Evolutionary conservation across 768 basidiomycete genomes (phyloP), one percentile per base, ranked within the genome.

Genomic region (Lyophyllum atratum): DNA sequence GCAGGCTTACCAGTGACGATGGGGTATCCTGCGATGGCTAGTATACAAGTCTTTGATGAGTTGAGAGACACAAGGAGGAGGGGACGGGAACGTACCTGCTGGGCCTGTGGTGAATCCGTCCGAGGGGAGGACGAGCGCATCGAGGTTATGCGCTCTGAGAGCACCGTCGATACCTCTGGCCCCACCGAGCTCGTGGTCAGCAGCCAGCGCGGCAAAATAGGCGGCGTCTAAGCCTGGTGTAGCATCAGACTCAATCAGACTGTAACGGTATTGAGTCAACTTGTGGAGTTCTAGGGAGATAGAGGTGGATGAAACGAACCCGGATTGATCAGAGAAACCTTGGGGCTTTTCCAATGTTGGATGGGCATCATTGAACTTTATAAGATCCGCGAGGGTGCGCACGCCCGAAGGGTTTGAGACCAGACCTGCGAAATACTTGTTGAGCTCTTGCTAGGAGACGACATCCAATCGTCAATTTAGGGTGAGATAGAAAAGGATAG

Each of bases 21-120:
- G 1, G 87, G 86, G 60, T 86, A 87, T 8, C 85, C 87, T 4
- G 84, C 82, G 54, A 87, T 80, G 3, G 85, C 86, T 70, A 70
- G 64, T 4, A 62, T 55, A 6, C 9, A 58, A 44, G 34, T 19
- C 59, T 66, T 40, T 4, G 26, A 25, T 46, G 8, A 42, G 29
- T 11, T 15, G 28, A 9, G 1, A 42, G 9, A 2, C 8, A 15
- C 28, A 14, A 2, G 15, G 17, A 21, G 50, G 40, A 44, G 19
- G n/a, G 19, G 14, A 33, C 17, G 2, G 24, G 12, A 21, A 43
- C 64, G 48, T 51, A 77, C 77, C 77, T 59, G 76, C 73, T 12
- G 77, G 77, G 1, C 62, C 62, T n/a, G 72, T 73, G 7, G 75
- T 76, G 26, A 76, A 67, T 17, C 74, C 76, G 14, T 68, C 63